Conservation (phyloP, 495 filamentous ascomycete species). For the Annulohypoxylon bovei region DNA sequence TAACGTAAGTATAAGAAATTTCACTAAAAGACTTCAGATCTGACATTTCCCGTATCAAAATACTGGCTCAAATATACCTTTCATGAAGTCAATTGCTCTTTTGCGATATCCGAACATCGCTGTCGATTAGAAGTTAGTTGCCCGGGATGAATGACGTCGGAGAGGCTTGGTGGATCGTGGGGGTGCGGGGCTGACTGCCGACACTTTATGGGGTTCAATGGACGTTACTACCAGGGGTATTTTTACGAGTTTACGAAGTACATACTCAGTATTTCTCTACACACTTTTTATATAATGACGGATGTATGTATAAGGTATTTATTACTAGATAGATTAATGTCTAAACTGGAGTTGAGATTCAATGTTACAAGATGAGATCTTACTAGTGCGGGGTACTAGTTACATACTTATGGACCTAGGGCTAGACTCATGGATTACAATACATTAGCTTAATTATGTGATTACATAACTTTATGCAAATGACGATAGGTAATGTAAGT, state of each 20-base stretch:
- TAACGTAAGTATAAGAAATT: not conserved
- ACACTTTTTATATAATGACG: not conserved
- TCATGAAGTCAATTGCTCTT: not conserved
- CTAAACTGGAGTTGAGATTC: too few species aligned
- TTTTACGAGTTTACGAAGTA: not conserved
- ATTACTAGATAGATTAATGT: not conserved
- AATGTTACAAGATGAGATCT: too few species aligned
- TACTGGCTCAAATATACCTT: not conserved
- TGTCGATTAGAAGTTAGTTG: not conserved
- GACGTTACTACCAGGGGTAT: not conserved
- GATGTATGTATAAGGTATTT: not conserved
- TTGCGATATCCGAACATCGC: not conserved
- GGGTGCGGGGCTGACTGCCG: constrained; percentile 4
- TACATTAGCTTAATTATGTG: too few species aligned
- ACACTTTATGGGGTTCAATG: not conserved
- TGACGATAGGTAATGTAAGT: too few species aligned
- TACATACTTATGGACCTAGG: too few species aligned
- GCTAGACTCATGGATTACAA: too few species aligned
- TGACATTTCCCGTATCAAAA: not conserved
- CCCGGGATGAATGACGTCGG: not conserved
- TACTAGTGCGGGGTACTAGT: too few species aligned
- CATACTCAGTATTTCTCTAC: not conserved
- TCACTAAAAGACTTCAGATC: not conserved
- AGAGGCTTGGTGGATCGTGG: not conserved
- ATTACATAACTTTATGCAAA: too few species aligned